phyloP scores from a whole-genome alignment of 83 land plant genomes.

The Larix sibirica region DNA sequence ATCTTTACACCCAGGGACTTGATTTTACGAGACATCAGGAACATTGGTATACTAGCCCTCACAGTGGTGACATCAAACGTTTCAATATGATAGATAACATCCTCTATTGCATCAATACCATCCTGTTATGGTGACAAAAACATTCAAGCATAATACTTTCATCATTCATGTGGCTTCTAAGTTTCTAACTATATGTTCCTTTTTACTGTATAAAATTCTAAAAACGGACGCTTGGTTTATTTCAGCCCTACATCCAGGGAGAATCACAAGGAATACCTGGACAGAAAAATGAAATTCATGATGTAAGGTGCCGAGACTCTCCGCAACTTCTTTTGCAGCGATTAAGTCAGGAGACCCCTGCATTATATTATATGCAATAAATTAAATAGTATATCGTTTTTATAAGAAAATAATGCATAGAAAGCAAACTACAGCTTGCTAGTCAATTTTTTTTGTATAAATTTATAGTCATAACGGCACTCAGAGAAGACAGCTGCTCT shows the following conservation, averaged over 20 bases:
- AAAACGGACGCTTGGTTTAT: too few relatives aligned
- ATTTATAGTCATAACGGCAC: too few relatives aligned
- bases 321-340: conserved; percentile 95
- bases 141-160: too few relatives aligned
- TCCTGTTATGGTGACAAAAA: conserved; percentile 34
- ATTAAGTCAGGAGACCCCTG: conserved; percentile 34
- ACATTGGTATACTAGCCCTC: conserved; percentile 78
- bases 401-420: too few relatives aligned
- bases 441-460: too few relatives aligned
- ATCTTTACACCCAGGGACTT: conserved; percentile 81
- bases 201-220: too few relatives aligned
- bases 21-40: conserved; percentile 78
- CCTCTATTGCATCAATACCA: conserved; percentile 74
- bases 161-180: too few relatives aligned
- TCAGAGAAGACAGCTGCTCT: too few relatives aligned
- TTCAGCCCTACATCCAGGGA: too few relatives aligned
- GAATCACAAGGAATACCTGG: conserved; percentile 49
- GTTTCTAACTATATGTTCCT: too few relatives aligned
- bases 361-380: neutral
- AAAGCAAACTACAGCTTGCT: too few relatives aligned
- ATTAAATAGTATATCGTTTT: too few relatives aligned
- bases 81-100: conserved; percentile 77
- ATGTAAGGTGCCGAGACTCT: conserved; percentile 82
- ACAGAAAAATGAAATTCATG: conserved; percentile 93
- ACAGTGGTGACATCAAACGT: conserved; percentile 78